A percentile compares a stretch with the other conserved stretches of the same genome.
These are phyloP conservation scores for Lippia alba DNA, from an alignment of 305 asterid genomes.

Conservation along the genomic window DNA sequence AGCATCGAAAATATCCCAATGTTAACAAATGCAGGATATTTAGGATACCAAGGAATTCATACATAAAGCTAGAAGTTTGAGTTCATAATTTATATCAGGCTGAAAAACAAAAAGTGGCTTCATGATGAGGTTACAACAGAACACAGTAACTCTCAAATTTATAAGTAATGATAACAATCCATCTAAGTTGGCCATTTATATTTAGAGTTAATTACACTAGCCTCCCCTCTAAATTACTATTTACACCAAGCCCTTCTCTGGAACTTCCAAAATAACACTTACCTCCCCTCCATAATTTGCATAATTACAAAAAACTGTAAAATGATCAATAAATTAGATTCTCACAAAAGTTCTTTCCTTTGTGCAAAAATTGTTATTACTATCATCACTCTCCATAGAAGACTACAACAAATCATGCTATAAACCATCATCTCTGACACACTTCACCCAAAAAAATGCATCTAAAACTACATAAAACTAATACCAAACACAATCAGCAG, in stretches of 20 bases:
- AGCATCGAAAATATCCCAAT: no score
- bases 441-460: conserved; percentile 7
- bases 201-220: no score
- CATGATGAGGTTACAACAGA: conserved; percentile 3
- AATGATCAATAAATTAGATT: neutral
- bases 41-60: neutral
- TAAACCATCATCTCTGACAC: neutral
- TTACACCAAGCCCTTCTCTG: no score
- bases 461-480: conserved; percentile 4
- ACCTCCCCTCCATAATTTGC: neutral
- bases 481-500: conserved; percentile 20
- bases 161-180: neutral
- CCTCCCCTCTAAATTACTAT: no score
- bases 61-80: neutral
- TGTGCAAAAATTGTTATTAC: neutral
- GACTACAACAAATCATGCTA: neutral
- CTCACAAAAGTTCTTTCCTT: neutral
- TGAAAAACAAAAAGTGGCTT: neutral
- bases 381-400: neutral
- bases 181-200: no score
- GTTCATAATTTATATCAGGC: neutral
- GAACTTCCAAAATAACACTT: no score
- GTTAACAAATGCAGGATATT: conserved; percentile 4
- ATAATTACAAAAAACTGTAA: neutral
- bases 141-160: neutral